Evolutionary conservation across 176 grass and related monocot genomes (phyloP), one percentile per base, ranked within the genome.

Genomic region (Bothriochloa decipiens): DNA sequence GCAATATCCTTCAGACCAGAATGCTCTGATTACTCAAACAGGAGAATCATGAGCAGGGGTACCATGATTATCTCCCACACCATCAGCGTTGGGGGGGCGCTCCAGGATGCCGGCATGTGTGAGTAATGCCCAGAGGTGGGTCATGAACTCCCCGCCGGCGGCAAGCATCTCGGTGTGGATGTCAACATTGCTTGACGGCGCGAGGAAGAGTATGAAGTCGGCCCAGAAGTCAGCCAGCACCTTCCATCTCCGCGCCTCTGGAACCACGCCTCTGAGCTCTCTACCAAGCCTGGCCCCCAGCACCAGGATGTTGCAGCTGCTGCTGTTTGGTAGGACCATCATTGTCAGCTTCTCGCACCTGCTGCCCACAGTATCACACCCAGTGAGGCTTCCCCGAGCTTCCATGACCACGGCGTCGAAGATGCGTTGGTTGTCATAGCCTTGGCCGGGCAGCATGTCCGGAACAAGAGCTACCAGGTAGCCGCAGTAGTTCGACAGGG

Each of bases 61-160:
- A 46, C 25, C n/a, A 33, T 33, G 17, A 2, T 62, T 18, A 49
- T 36, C 46, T 70, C 74, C 23, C 0, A 3, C 39, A 25, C 1
- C 12, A 1, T 55, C 14, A 6, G 57, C 15, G 5, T 0, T 45
- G 11, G 15, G 11, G 8, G 81, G 80, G 1, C 66, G 67, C n/a
- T 71, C 80, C 15, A 83, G 79, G 14, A 82, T 77, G 29, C 85
- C 79, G 2, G 72, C 79, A 25, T 82, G 86, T 43, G 71, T 76
- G 47, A 87, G 78, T 18, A 87, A 32, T 11, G 62, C 70, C 85
- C 78, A 87, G 25, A 68, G 47, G 60, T 87, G 85, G 9, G 37
- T 69, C 37, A 87, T 82, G 86, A 87, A 83, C 40, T 81, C 85
- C n/a, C 70, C 61, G 0, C 78, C 61, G 0, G 36, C 26, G 0